Evolutionary conservation across 2,329 filamentous ascomycete species (phyloP), one percentile per base, ranked within the genome.

Genomic region (Aphanocladium album): DNA sequence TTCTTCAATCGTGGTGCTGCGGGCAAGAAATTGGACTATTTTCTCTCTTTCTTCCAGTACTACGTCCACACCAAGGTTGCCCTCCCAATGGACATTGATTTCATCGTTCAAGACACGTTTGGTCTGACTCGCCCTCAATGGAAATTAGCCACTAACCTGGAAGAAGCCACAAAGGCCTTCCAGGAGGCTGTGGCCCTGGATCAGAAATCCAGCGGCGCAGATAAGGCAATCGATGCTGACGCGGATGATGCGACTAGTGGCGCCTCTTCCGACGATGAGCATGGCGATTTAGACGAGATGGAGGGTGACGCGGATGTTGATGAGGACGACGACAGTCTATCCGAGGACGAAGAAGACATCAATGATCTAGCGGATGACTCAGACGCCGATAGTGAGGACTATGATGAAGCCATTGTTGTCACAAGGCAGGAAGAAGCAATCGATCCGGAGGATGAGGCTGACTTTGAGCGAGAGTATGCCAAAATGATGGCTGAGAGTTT

Each of bases 401-500:
- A 88, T 11, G 92, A 97, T 64, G 93, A 98, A 72, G 86, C 90
- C 25, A 96, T 98, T 66, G 84, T 97, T 47, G 93, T 99, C 52
- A 96, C 91, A 49, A 87, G 93, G 62, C 89, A 93, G 69, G 90
- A 96, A 72, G 91, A 97, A 71, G 85, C 93, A 67, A 83, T 93
- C 60, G 93, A 99, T 66, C 93, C 93, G 0, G 93, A 97, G 76
- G 91, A 89, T 45, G 95, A 99, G 70, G 95, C 93, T 7, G 95
- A 99, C 46, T 99, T 99, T 72, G 96, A 99, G 71, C 90, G 93
- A 68, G 95, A 98, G 75, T 95, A 96, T 73, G 93, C 95, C 41
- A 97, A 96, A 75, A 90, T 99, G 85, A 98, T 99, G 93, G 85
- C 93, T 55, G 95, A 99, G 74, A 97, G 93, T 76, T 79, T 96